Evolutionary conservation across 768 basidiomycete species (phyloP).

Genomic region (Serendipita sp.): DNA sequence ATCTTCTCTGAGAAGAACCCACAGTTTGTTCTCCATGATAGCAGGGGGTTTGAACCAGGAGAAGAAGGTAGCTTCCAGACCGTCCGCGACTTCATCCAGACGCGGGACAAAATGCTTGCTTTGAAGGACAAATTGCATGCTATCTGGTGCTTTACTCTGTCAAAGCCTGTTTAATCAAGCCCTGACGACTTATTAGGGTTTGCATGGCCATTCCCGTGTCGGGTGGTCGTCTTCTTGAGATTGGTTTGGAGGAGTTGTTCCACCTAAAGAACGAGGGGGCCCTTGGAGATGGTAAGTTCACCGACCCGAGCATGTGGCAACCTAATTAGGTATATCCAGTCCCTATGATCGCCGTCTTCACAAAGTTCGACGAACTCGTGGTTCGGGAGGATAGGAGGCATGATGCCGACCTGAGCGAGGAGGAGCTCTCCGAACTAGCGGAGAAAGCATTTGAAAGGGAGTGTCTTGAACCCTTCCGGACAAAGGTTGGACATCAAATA

Average conservation of each 20-base stretch:
- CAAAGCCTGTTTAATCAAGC: too few species aligned
- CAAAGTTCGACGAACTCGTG: background rate
- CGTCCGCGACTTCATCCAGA: constrained; percentile 10
- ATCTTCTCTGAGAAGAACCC: constrained; percentile 10
- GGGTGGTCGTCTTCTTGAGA: background rate
- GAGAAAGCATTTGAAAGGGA: background rate
- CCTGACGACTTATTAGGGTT: background rate
- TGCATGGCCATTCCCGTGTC: background rate
- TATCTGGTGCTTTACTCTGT: constrained; percentile 8
- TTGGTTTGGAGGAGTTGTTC: background rate
- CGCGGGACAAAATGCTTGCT: constrained; percentile 7
- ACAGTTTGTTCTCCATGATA: constrained; percentile 13
- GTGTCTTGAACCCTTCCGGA: background rate
- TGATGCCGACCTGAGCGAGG: background rate
- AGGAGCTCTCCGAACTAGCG: background rate
- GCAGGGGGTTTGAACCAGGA: constrained; percentile 11
- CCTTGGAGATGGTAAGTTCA: background rate
- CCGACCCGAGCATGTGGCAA: background rate
- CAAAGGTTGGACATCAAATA: background rate
- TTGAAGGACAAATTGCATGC: constrained; percentile 12
- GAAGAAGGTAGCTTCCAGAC: background rate
- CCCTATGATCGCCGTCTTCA: background rate
- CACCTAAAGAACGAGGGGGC: background rate
- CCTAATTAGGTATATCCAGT: background rate
- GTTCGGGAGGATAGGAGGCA: background rate